These are phyloP conservation scores for Endoconidiophora polonica DNA, from an alignment of 2,329 filamentous ascomycete species.

Conservation along the genomic window DNA sequence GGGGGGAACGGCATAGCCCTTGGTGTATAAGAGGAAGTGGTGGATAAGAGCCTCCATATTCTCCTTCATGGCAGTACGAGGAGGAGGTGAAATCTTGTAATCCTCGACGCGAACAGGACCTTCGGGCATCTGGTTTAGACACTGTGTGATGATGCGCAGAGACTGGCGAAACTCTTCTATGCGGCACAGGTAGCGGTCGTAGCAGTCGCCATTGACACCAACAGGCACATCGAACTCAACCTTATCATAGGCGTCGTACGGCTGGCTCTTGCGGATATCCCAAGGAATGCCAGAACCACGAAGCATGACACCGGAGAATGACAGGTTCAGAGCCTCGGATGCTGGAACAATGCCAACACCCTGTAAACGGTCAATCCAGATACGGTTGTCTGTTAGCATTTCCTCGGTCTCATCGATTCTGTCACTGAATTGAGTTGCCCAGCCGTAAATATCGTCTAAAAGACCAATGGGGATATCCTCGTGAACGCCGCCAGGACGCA, in stretches of 20 bases:
- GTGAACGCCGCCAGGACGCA: slow-evolving; percentile 88
- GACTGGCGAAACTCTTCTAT: slow-evolving; percentile 99
- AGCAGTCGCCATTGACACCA: slow-evolving; percentile 93
- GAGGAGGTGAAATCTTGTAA: slow-evolving; percentile 94
- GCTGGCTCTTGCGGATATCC: slow-evolving; percentile 92
- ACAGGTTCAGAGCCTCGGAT: slow-evolving; percentile 88
- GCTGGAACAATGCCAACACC: slow-evolving; percentile 84
- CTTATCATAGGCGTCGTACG: slow-evolving; percentile 94
- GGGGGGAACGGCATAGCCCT: slow-evolving; percentile 91
- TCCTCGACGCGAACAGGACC: slow-evolving; percentile 92
- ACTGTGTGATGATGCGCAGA: slow-evolving; percentile 95
- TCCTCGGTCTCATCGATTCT: slow-evolving; percentile 98
- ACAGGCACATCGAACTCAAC: slow-evolving; percentile 98
- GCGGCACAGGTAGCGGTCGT: slow-evolving; percentile 94
- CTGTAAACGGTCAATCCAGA: slow-evolving; percentile 90
- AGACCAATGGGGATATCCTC: slow-evolving; percentile 89
- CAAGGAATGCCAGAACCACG: slow-evolving; percentile 90
- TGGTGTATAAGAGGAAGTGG: slow-evolving; percentile 97
- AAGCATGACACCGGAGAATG: slow-evolving; percentile 94
- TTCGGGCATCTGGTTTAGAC: slow-evolving; percentile 94
- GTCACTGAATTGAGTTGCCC: slow-evolving; percentile 97
- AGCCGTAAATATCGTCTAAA: slow-evolving; percentile 97
- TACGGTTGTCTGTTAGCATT: slow-evolving; percentile 96
- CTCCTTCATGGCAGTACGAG: slow-evolving; percentile 98
- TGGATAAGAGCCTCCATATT: slow-evolving; percentile 99